Evolutionary conservation across 2,329 filamentous ascomycete genomes (phyloP).

Genomic region (Fusarium foetens): DNA sequence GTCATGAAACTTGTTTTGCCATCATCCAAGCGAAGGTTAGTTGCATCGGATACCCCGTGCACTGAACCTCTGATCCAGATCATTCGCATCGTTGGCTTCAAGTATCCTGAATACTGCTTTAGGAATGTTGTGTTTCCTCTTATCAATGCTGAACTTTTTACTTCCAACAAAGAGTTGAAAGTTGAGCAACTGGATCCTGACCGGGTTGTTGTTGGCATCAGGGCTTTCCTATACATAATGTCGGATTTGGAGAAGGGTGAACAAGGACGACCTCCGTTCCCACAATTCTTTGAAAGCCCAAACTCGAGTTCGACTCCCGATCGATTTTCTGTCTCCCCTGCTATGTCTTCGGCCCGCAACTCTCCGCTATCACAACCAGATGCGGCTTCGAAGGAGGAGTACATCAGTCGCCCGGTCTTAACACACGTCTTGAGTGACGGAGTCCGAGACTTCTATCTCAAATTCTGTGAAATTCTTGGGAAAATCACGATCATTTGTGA

Average conservation of each 20-base stretch:
- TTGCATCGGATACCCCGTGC: constrained; percentile 84
- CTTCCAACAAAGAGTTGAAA: constrained; percentile 77
- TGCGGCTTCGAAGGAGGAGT: constrained; percentile 63
- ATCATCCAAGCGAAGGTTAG: constrained; percentile 79
- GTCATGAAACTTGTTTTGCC: constrained; percentile 90
- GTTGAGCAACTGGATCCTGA: constrained; percentile 96
- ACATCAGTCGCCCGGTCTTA: constrained; percentile 73
- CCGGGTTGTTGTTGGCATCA: constrained; percentile 95
- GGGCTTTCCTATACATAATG: constrained; percentile 93
- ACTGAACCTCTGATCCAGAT: constrained; percentile 92
- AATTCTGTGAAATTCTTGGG: constrained; percentile 93
- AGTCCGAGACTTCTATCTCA: constrained; percentile 84
- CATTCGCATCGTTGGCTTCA: constrained; percentile 93
- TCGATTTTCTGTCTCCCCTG: constrained; percentile 58
- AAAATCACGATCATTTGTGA: constrained; percentile 98
- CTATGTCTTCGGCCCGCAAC: constrained; percentile 52
- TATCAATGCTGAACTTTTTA: constrained; percentile 91
- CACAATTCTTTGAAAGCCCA: constrained; percentile 67
- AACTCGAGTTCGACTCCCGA: constrained; percentile 51
- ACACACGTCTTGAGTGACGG: constrained; percentile 75
- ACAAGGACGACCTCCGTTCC: constrained; percentile 82
- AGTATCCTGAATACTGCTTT: constrained; percentile 93
- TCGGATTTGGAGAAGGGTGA: constrained; percentile 89
- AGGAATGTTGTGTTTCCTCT: constrained; percentile 92
- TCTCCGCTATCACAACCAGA: constrained; percentile 41